These are phyloP conservation scores for Globisporangium parvum DNA, from an alignment of 352 stramenopile genomes.

Conservation along the genomic window DNA sequence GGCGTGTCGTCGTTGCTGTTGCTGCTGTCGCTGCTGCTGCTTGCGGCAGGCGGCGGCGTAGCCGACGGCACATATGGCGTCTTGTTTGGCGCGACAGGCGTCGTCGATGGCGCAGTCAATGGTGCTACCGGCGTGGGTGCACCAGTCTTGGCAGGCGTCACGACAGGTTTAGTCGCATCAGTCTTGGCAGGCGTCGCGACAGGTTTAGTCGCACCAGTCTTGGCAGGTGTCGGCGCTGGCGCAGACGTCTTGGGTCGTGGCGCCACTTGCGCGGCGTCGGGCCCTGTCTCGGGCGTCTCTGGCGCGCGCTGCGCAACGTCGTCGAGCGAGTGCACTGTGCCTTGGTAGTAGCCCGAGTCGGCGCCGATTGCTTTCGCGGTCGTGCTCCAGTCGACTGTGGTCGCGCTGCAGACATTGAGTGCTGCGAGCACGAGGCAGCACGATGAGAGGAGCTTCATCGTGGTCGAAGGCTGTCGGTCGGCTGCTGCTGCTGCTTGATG, in stretches of 20 bases:
- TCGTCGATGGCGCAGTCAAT: not conserved
- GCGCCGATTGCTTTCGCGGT: constrained; percentile 1
- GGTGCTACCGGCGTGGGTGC: not conserved
- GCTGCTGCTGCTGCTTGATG: constrained; percentile 2
- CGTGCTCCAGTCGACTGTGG: constrained; percentile 1
- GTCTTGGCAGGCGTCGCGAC: not conserved
- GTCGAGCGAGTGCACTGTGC: constrained; percentile 8
- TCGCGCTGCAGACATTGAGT: constrained; percentile 2
- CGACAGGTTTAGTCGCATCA: not conserved
- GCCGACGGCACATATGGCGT: not conserved
- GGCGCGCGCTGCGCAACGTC: constrained; percentile 9
- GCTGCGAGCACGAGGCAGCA: constrained; percentile 13
- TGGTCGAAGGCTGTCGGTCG: not conserved
- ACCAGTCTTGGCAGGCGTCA: not conserved
- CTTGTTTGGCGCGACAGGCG: not conserved
- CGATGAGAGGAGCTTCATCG: constrained; percentile 11
- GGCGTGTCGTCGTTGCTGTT: not conserved
- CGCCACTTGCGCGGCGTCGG: not conserved
- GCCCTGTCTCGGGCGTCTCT: not conserved
- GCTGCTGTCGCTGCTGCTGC: not conserved
- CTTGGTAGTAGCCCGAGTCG: constrained; percentile 7
- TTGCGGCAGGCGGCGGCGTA: not conserved
- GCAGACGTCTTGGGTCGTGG: not conserved
- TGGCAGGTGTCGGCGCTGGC: not conserved
- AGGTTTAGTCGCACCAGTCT: not conserved